Base-by-base conservation (phyloP, 2,329 filamentous ascomycete genomes). In the Aspergillus sp. region DNA sequence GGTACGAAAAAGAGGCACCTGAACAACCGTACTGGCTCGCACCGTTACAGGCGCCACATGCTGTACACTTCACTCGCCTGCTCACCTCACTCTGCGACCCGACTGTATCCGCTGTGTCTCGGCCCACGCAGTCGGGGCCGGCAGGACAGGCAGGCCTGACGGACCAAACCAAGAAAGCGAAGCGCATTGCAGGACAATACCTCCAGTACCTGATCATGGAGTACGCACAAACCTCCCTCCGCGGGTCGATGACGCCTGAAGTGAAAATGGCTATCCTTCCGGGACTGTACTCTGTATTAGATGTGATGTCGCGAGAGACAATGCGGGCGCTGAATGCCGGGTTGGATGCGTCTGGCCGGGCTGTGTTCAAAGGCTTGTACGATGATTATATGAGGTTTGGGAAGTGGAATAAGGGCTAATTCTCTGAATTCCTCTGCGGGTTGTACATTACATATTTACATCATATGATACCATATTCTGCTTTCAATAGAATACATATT, bases 71-170 rank as follows among this genome's bases (percentile, higher is more conserved):
- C 53, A 71, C 77, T 1, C 74, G 78, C 7, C 64, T 83, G 6
- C 70, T 83, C 26, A 75, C 75, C n/a, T 74, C 77, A 0, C 73
- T 83, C 43, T 81, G 78, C 65, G 78, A 80, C 45, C 81, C 81
- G 0, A 79, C 80, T 0, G 73, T 78, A 41, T 78, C 77, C 0
- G 73, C 77, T 1, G 74, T 80, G 4, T 66, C 73, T 9, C 60
- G 62, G 10, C 60, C 62, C 5, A 56, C 56, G 5, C 61, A 63
- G 28, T 49, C 56, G 4, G 58, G 60, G 3, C 36, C 19, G 5
- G 53, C 58, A 12, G 68, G 70, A 5, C 66, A 66, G 41, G 68
- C 72, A 55, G 68, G 67, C 1, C 72, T 84, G 28, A 76, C 75
- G 28, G 80, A 83, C 51, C 74, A 78, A 48, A 76, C 78, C 8